A percentile compares a stretch with the other conserved stretches of the same genome.
phyloP scores from a whole-genome alignment of 192 early-diverging fungal genomes.

The Radiomyces spectabilis region DNA sequence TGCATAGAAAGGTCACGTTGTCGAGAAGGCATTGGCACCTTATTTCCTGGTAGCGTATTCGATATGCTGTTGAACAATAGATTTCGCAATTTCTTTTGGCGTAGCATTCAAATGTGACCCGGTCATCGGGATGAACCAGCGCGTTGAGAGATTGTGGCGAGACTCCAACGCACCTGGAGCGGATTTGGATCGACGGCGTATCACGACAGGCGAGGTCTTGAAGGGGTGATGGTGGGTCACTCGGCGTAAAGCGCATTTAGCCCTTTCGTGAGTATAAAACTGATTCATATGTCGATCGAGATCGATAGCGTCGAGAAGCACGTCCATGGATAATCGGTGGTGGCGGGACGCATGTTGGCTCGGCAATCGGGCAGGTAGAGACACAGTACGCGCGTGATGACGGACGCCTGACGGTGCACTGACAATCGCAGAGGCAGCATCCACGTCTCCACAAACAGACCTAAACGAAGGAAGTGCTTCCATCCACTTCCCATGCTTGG shows the following conservation, averaged over 20 bases:
- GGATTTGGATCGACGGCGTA: not conserved
- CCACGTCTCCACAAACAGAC: too few relatives aligned
- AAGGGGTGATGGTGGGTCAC: not conserved
- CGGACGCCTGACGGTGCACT: not conserved
- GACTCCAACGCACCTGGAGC: not conserved
- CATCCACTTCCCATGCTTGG: too few relatives aligned
- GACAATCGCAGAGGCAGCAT: too few relatives aligned
- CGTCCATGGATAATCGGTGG: constrained; percentile 6
- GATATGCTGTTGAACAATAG: constrained; percentile 1
- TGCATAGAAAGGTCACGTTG: too few relatives aligned
- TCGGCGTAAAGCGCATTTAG: not conserved
- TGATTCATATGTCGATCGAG: constrained; percentile 11
- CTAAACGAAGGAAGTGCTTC: too few relatives aligned
- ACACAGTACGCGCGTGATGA: not conserved
- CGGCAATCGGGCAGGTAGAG: not conserved
- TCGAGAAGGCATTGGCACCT: too few relatives aligned
- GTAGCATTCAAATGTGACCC: too few relatives aligned
- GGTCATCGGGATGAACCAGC: not conserved
- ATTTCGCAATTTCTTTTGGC: not conserved
- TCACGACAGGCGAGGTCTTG: not conserved
- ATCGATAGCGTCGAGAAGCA: constrained; percentile 10
- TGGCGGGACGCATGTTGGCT: not conserved
- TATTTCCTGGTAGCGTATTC: not conserved
- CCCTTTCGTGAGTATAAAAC: constrained; percentile 7
- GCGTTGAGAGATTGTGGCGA: not conserved